Conservation (phyloP, 192 early-diverging fungal genomes). For the Coemansia sp. region DNA sequence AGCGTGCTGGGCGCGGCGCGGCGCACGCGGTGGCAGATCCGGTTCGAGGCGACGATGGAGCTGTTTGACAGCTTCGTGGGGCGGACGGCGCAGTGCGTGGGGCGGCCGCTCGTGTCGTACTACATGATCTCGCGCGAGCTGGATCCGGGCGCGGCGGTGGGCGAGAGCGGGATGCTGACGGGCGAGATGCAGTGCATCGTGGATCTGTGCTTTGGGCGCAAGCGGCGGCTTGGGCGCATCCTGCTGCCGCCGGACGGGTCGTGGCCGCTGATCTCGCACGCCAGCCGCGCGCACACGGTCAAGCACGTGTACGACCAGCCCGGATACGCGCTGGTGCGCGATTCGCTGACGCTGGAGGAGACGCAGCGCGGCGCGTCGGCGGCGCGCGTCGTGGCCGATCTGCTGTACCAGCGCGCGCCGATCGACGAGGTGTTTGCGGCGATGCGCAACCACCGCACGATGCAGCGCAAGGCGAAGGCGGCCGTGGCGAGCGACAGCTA, state of each 20-base stretch:
- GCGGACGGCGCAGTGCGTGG: constrained; percentile 33
- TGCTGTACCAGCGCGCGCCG: constrained; percentile 70
- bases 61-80: constrained; percentile 51
- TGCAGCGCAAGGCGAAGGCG: constrained; percentile 41
- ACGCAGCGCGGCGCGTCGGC: constrained; percentile 50
- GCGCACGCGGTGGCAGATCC: constrained; percentile 52
- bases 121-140: constrained; percentile 45
- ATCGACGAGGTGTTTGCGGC: constrained; percentile 68
- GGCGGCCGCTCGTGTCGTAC: constrained; percentile 47
- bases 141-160: constrained; percentile 44
- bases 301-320: constrained; percentile 41
- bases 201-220: constrained; percentile 48
- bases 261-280: constrained; percentile 76
- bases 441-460: constrained; percentile 55
- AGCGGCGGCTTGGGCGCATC: constrained; percentile 48
- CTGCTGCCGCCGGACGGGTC: constrained; percentile 63
- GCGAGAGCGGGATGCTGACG: constrained; percentile 44
- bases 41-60: constrained; percentile 50
- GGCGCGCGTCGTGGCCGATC: constrained; percentile 62
- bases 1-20: constrained; percentile 42
- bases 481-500: constrained; percentile 49
- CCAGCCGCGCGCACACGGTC: constrained; percentile 42
- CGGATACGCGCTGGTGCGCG: constrained; percentile 60
- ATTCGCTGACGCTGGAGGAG: constrained; percentile 60
- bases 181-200: constrained; percentile 49